Base-by-base conservation (phyloP, 805 yeast genomes). In the Jamesozyma piceae region DNA sequence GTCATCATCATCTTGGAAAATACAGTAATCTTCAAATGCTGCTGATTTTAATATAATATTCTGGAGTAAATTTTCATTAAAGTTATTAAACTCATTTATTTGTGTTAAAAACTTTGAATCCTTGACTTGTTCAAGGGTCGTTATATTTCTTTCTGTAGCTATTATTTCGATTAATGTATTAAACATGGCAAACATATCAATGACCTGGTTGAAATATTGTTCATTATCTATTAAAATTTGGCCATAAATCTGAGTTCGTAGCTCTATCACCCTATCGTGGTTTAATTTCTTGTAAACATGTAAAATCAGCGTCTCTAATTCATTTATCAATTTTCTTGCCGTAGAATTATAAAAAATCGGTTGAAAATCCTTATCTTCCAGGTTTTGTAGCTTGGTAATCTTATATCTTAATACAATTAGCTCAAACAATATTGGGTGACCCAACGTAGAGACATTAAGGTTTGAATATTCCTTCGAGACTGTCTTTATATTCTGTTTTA, bases 361-460 rank as follows among this genome's bases (percentile, higher is more conserved):
- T 15, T 14, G 22, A 19, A 27, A 37, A 13, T 39, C 45, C 13
- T 27, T n/a, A 4, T 30, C 26, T 8, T 24, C 11, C 14, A 39
- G 6, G 2, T 15, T 17, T 17, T 35, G 41, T 4, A 41, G 13
- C 15, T 30, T 43, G 0, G 20, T 8, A n/a, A 47, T 15, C 21
- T 29, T 38, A 22, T 50, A 51, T 35, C 53, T 52, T 14, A 53
- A 33, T 22, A 49, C 49, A 6, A 56, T 45, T 17, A 54, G 19
- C 34, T 58, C 60, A 27, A 58, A 39, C 18, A 54, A 18, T 5
- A 54, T 43, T 8, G 56, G 57, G 37, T 56, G 51, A 3, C 60
- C 60, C n/a, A 57, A 39, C 24, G 48, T 51, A 20, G n/a, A 15
- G 1, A 31, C 19, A 2, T 44, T 37, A 5, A 3, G 15, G 4